phyloP scores from a whole-genome alignment of 495 filamentous ascomycete species.

The Poronia punctata region DNA sequence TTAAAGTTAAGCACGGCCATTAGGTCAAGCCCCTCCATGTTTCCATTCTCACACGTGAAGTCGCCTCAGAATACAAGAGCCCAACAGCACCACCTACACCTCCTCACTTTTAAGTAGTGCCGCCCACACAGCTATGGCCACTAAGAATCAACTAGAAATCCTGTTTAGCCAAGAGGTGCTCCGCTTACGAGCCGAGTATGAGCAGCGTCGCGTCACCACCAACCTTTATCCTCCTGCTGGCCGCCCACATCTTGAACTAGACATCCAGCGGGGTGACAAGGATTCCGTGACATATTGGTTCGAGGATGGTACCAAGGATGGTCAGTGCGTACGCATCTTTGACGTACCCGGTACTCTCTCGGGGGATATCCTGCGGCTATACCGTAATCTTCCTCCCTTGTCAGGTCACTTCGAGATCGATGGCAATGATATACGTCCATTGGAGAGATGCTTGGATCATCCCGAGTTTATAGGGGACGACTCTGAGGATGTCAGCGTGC shows the following conservation, averaged over 20 bases:
- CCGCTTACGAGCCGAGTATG: slow-evolving; percentile 11
- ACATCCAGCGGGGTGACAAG: slow-evolving; percentile 1
- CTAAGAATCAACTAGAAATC: background rate
- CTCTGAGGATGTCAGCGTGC: slow-evolving; percentile 13
- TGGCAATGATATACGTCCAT: slow-evolving; percentile 15
- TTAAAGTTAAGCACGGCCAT: too few species aligned
- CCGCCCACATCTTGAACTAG: slow-evolving; percentile 8
- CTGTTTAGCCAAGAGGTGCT: slow-evolving; percentile 10
- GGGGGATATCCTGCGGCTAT: slow-evolving; percentile 23
- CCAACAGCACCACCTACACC: too few species aligned
- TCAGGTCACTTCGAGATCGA: slow-evolving; percentile 14
- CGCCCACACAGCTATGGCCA: background rate
- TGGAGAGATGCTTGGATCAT: slow-evolving; percentile 3
- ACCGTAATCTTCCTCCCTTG: slow-evolving; percentile 11
- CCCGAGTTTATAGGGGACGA: slow-evolving; percentile 11
- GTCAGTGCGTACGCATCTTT: slow-evolving; percentile 16
- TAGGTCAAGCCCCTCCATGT: too few species aligned
- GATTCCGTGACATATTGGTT: slow-evolving; percentile 14
- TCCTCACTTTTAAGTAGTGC: too few species aligned
- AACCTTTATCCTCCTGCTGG: slow-evolving; percentile 15
- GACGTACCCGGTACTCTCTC: slow-evolving; percentile 21
- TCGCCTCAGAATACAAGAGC: too few species aligned
- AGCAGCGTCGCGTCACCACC: slow-evolving; percentile 8
- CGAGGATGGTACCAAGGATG: slow-evolving; percentile 7
- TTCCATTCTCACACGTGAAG: too few species aligned